Base-by-base conservation (phyloP, 306 rosid genomes). In the Cucumis melo region DNA sequence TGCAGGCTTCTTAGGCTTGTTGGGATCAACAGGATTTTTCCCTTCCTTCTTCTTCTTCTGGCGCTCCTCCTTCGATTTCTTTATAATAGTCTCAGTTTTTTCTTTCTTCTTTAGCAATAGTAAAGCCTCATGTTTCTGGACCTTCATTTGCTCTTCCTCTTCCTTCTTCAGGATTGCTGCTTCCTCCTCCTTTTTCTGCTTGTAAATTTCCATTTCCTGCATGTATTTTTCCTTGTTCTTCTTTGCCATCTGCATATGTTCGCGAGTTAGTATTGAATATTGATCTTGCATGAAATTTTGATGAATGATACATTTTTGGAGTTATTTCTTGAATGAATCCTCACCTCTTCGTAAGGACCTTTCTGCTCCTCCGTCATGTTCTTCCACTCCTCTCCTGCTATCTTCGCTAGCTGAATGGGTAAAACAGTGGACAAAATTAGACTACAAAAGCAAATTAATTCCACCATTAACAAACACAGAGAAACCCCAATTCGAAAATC, bases 1-100 rank as follows among this genome's bases (percentile, higher is more conserved):
- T 66, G 99, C 87, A 17, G 96, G 99, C 64, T 87, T 92, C 85
- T 89, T 94, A 0, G 99, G 98, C 83, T 76, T 92, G 91, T 94
- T 94, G 34, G 96, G 96, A 74, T 94, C 98, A 72, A 62, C 82
- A 36, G 17, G 34, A 85, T 75, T 83, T 78, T 88, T 90, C 2
- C 85, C 91, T 76, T 82, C 90, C 83, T 89, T 91, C 82, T 89
- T 89, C 89, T 88, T 89, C 96, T 87, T 89, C 79, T 84, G 89
- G 23, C 61, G 85, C 48, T 83, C 66, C 88, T 82, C 79, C 74
- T 90, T 92, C 6, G 95, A 85, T 87, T 85, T 93, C 97, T 95
- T 92, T 81, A 90, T 88, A 3, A 92, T 83, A 44, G 88, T 90
- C 3, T 95, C 90, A 55, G 92, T 89, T 84, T 92, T 94, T 86